These are phyloP conservation scores for Senna siamea DNA, from an alignment of 306 rosid species.

Conservation along the genomic window DNA sequence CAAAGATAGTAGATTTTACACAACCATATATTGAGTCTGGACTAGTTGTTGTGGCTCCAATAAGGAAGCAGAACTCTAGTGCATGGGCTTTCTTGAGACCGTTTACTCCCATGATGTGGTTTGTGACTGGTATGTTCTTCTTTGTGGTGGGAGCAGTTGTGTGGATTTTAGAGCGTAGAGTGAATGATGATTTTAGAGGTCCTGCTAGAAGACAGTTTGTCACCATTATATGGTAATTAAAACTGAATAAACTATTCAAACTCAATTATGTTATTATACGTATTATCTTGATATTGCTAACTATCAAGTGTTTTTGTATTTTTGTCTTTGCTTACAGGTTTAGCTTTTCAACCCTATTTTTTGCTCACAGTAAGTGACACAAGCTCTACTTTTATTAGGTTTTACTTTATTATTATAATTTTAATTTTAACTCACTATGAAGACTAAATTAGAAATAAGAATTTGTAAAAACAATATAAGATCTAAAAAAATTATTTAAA, in stretches of 20 bases:
- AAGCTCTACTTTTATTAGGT: too few relatives aligned
- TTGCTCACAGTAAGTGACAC: constrained; percentile 62
- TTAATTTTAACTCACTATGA: too few relatives aligned
- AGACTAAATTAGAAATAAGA: too few relatives aligned
- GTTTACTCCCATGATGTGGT: constrained; percentile 59
- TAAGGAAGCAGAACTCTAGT: constrained; percentile 45
- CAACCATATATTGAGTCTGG: constrained; percentile 74
- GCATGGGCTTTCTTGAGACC: constrained; percentile 71
- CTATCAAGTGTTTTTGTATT: not conserved
- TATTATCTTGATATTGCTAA: not conserved
- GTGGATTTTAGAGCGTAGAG: constrained; percentile 68
- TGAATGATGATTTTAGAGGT: constrained; percentile 65
- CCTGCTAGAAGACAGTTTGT: constrained; percentile 57
- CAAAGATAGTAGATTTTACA: constrained; percentile 66
- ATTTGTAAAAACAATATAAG: too few relatives aligned
- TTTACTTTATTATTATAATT: too few relatives aligned
- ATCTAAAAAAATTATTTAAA: too few relatives aligned
- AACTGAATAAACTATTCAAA: too few relatives aligned
- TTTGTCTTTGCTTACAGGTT: constrained; percentile 35
- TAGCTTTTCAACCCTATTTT: constrained; percentile 62
- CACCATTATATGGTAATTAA: constrained; percentile 53
- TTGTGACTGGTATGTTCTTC: constrained; percentile 50
- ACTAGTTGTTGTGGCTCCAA: constrained; percentile 61
- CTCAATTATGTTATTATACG: too few relatives aligned
- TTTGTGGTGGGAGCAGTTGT: constrained; percentile 60